Evolutionary conservation across 176 grass and related monocot genomes (phyloP), one percentile per base, ranked within the genome.

Genomic region (Oryza australiensis): DNA sequence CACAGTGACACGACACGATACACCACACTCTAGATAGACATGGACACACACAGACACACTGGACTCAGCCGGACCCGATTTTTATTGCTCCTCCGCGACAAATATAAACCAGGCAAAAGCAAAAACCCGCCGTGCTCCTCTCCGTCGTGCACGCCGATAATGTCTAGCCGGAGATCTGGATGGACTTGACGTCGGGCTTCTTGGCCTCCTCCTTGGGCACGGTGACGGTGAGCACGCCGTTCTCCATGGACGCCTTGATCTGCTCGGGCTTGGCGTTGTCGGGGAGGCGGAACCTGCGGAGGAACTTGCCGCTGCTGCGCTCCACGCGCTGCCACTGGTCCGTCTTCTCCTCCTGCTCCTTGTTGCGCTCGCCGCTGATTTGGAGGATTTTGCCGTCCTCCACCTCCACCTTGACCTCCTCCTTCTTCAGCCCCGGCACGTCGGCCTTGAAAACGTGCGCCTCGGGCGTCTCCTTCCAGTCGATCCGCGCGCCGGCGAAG

Each of bases 211-310:
- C 74, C 37, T 85, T 78, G 74, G 83, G 83, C 49, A 85, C 74
- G 6, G 83, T 85, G 24, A 85, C 66, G 2, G 83, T 85, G 46
- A 85, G 83, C 83, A 85, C 83, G 3, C 83, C 83, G 66, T 78
- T 72, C 66, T 85, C 83, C 83, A 78, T 85, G 65, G 66, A 26
- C 29, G 83, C 83, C 83, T 71, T 85, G 74, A 85, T 76, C 83
- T 85, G 66, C 74, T 78, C 74, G 7, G 75, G 3, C 65, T 72
- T 85, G 74, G 53, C 14, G 83, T 77, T 71, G 0, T 85, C 83
- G 0, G 83, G 83, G 5, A 85, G 64, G 20, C 73, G 16, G 82
- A 84, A 84, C 43, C 82, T 4, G n/a, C 82, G 72, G 12, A 84
- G 14, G 62, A 80, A 86, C 77, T 66, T 86, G 32, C 84, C 84